Base-by-base conservation (phyloP, 139 green algal genomes). In the Chlamydomonas sphaeroides region DNA sequence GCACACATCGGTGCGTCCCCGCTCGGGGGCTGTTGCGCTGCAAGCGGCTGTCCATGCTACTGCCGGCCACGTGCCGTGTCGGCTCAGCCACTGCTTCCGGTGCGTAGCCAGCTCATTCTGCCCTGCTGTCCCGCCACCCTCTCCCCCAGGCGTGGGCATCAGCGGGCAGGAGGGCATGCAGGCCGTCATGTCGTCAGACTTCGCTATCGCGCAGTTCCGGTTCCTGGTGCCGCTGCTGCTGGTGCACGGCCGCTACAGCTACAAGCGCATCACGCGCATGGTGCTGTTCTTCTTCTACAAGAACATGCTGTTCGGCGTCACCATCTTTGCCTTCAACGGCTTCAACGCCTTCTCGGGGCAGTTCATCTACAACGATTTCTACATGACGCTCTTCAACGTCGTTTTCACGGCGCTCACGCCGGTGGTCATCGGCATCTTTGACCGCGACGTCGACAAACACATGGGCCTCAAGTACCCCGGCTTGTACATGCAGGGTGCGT, bases 91-190 rank as follows among this genome's bases (percentile, higher is more conserved):
- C n/a, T n/a, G n/a, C n/a, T n/a, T n/a, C n/a, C n/a, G n/a, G n/a
- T n/a, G n/a, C n/a, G n/a, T n/a, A n/a, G n/a, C n/a, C n/a, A n/a
- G n/a, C n/a, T n/a, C n/a, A n/a, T n/a, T n/a, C n/a, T n/a, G n/a
- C n/a, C n/a, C n/a, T n/a, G n/a, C n/a, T n/a, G n/a, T n/a, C n/a
- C n/a, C n/a, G n/a, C n/a, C n/a, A n/a, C 10, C n/a, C 17, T 5
- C 38, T 32, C 21, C 41, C 65, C 23, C 65, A 78, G 97, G 97
- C 15, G 93, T 99, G 3, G 97, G 97, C 86, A 98, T 99, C 93
- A 98, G 93, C 69, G 97, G 97, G 33, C 94, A 97, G 84, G 97
- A 99, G 89, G 97, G 97, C 70, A 97, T 96, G 83, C 95, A 98
- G 87, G 96, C 96, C 5, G 93, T 96, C n/a, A 96, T 98, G 88